Base-by-base conservation (phyloP, 345 rosid genomes). In the Cardamine chenopodiifolia region DNA sequence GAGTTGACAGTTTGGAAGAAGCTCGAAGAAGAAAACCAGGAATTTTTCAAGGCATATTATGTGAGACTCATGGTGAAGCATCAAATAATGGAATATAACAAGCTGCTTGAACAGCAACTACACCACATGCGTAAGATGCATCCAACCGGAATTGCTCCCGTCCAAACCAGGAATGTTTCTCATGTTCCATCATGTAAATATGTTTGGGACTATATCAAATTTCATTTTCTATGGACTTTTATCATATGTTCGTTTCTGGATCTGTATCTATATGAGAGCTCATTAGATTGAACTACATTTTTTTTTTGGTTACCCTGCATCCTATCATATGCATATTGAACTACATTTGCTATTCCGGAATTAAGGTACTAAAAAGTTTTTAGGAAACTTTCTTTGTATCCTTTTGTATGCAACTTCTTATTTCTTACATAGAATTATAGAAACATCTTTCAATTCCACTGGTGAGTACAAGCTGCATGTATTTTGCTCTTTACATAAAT, bases 1-100 rank as follows among this genome's bases (percentile, higher is more conserved):
- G 71, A 56, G 25, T 77, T 81, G 52, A 48, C 82, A 94, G 98
- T 94, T 78, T 94, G 98, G 98, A 88, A 91, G 85, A 91, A 88
- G 86, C 98, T 94, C 66, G 97, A 94, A 80, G 97, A 94, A 82
- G 93, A 91, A 81, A 94, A 94, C 79, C 77, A 76, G 7, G 97
- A 91, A 2, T 94, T 94, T 81, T 94, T 94, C 80, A 81, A 84
- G 71, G 97, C 97, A 26, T 94, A 94, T 84, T 80, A 89, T 81
- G 80, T 94, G 63, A 94, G 96, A 72, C 81, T 91, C 73, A 87
- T 57, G 84, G 88, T 91, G 67, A 94, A 94, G 84, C 84, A 86
- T 48, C 98, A 94, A 81, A 89, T 94, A 44, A 45, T 74, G 73
- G 97, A 91, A 80, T 94, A 88, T 74, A 94, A 94, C 82, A 83